Evolutionary conservation across 2,329 filamentous ascomycete species (phyloP), one percentile per base, ranked within the genome.

Genomic region (Ceratocystiopsis brevicomis): DNA sequence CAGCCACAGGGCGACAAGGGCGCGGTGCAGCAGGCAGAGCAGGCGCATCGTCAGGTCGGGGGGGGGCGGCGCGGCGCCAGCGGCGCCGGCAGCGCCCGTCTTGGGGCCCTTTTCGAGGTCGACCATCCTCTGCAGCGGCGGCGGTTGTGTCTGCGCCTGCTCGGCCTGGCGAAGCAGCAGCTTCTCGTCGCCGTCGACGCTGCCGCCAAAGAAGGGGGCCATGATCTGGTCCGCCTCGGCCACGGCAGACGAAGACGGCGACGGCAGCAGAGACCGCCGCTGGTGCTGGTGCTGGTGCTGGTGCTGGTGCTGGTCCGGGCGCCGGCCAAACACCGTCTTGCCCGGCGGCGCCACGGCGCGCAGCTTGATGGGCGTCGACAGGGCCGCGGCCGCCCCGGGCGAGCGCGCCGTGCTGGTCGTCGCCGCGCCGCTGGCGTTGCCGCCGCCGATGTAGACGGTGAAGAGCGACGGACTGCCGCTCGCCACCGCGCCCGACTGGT

Each of bases 401-500:
- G 42, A 36, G 38, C 48, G 48, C 17, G 41, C 16, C n/a, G 37
- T 37, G 42, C 15, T 44, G n/a, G 38, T 34, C 17, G 38, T 17
- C 1, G 40, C 36, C 15, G 36, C 6, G n/a, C 40, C 40, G 43
- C 19, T 33, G 40, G 38, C 37, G 34, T 8, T 25, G 25, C 43
- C 42, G 25, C 50, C 50, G 18, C 50, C 50, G 37, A 52, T 48
- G 43, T 40, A 47, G 34, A 52, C 42, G 38, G 45, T 49, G 30
- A 51, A 37, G 46, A 71, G 52, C 54, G 61, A 57, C 1, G 76
- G 76, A 42, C 63, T 64, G 3, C 62, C 57, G 53, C 76, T 74
- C 47, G 65, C 71, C 17, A 81, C 65, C 46, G 69, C 71, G 1
- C 78, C 78, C 17, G 72, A 73, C 58, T 78, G 74, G 54, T 81